Conservation (phyloP, 1,284 basidiomycete genomes). For the Heliocybe sulcata region DNA sequence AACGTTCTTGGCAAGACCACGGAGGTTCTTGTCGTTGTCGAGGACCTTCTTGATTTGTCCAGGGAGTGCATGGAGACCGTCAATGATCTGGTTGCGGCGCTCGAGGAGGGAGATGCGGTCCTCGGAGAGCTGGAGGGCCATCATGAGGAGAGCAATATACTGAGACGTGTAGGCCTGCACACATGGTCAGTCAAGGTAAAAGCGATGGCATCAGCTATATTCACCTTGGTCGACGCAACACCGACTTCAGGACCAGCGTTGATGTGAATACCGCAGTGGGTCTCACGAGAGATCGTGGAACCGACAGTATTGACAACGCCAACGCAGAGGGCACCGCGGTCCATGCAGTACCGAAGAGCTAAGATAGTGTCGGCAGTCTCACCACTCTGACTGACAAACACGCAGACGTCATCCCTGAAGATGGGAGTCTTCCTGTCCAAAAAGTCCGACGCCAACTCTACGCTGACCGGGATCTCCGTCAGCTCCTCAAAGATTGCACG, state of each 20-base stretch:
- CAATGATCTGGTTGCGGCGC: slow-evolving; percentile 91
- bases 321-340: slow-evolving; percentile 92
- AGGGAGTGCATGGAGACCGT: slow-evolving; percentile 88
- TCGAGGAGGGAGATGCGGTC: slow-evolving; percentile 92
- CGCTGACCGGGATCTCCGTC: slow-evolving; percentile 96
- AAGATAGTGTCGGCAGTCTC: slow-evolving; percentile 99
- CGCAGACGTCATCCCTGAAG: slow-evolving; percentile 97
- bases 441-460: slow-evolving; percentile 98
- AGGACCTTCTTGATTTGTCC: slow-evolving; percentile 88
- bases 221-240: slow-evolving; percentile 98
- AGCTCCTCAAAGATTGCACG: slow-evolving; percentile 98
- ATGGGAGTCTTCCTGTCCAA: slow-evolving; percentile 98
- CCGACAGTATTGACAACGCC: slow-evolving; percentile 99
- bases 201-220: slow-evolving; percentile 9
- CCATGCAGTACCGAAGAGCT: slow-evolving; percentile 93
- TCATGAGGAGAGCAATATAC: slow-evolving; percentile 98
- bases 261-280: slow-evolving; percentile 99
- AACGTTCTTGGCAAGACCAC: slow-evolving; percentile 79
- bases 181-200: slow-evolving; percentile 11
- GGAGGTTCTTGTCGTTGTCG: slow-evolving; percentile 72
- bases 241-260: slow-evolving; percentile 99
- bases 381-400: slow-evolving; percentile 97
- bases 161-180: slow-evolving; percentile 94
- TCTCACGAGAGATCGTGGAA: slow-evolving; percentile 96
- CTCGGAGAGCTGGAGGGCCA: slow-evolving; percentile 95